A percentile compares a stretch with the other conserved stretches of the same genome.
These are phyloP conservation scores for Chrysosporium queenslandicum DNA, from an alignment of 2,329 filamentous ascomycete species.

Conservation along the genomic window DNA sequence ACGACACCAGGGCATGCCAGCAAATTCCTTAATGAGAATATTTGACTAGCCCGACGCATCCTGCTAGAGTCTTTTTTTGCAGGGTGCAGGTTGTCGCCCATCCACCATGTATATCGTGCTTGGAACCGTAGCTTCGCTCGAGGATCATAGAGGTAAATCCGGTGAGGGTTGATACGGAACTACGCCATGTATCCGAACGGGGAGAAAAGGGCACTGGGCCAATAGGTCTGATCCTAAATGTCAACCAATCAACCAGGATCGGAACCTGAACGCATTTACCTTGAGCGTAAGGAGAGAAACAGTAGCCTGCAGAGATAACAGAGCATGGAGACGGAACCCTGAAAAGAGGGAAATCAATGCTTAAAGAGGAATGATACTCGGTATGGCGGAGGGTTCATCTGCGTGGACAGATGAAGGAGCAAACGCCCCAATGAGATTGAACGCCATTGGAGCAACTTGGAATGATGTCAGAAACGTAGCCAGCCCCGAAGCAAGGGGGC, in stretches of 20 bases:
- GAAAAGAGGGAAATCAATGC: not conserved
- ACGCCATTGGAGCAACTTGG: not conserved
- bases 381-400: not conserved
- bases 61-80: not conserved
- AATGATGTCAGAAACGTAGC: constrained; percentile 5
- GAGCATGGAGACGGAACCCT: not conserved
- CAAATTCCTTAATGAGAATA: not conserved
- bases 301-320: not conserved
- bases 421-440: constrained; percentile 3
- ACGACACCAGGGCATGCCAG: constrained; percentile 5
- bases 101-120: not conserved
- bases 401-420: not conserved
- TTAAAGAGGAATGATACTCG: not conserved
- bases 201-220: too few species aligned
- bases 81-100: not conserved
- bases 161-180: not conserved
- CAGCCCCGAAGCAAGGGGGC: not conserved
- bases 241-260: not conserved
- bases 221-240: too few species aligned
- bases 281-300: not conserved
- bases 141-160: not conserved
- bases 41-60: not conserved
- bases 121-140: too few species aligned
- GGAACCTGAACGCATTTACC: not conserved
- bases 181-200: constrained; percentile 3